Evolutionary conservation across 2,329 filamentous ascomycete species (phyloP).

Genomic region (Rhynchosporium agropyri): DNA sequence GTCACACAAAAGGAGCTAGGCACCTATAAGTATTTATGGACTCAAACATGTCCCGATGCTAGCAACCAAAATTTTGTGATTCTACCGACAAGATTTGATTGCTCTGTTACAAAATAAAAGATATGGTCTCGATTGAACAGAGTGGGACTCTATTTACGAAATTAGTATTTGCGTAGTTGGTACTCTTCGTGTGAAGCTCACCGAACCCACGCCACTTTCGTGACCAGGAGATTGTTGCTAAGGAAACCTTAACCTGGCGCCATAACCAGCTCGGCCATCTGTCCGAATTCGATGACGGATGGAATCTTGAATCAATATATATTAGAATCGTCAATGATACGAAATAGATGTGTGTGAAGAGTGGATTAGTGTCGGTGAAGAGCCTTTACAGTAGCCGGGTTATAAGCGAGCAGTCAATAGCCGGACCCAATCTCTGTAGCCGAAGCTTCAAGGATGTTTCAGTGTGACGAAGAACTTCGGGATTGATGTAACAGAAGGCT

Average conservation of each 20-base stretch:
- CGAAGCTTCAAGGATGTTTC: too few species aligned
- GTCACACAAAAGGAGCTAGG: too few species aligned
- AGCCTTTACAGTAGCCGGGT: too few species aligned
- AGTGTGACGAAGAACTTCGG: too few species aligned
- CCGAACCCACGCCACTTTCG: slow-evolving; percentile 45
- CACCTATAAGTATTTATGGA: too few species aligned
- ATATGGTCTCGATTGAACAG: slow-evolving; percentile 35
- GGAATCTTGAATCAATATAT: not conserved
- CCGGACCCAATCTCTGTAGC: too few species aligned
- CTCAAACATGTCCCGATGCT: too few species aligned
- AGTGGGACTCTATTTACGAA: slow-evolving; percentile 41
- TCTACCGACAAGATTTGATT: not conserved
- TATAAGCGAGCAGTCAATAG: too few species aligned
- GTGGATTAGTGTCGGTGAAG: too few species aligned
- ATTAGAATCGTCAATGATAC: not conserved
- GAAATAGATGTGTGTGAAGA: too few species aligned
- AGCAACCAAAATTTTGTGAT: not conserved
- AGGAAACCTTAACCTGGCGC: slow-evolving; percentile 16
- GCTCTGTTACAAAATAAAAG: not conserved
- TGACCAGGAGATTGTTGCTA: slow-evolving; percentile 39
- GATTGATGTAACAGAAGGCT: not conserved
- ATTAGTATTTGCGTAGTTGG: too few species aligned
- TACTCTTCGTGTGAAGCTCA: too few species aligned
- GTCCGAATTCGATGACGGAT: not conserved
- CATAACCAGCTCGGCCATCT: slow-evolving; percentile 22